These are phyloP conservation scores for Pseudogymnoascus sp. DNA, from an alignment of 2,329 filamentous ascomycete species.

Conservation along the genomic window DNA sequence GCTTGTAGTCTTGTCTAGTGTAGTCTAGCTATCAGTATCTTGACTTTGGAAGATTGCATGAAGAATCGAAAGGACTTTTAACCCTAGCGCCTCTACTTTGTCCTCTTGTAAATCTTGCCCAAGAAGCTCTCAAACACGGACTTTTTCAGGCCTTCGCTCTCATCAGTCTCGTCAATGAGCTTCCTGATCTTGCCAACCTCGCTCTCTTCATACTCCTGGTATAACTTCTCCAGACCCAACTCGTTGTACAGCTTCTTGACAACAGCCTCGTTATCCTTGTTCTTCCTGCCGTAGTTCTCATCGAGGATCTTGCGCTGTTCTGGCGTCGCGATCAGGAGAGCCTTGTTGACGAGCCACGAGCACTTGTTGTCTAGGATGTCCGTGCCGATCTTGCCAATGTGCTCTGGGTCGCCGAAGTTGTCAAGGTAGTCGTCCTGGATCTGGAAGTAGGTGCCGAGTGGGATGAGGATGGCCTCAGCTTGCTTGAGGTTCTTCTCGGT, in stretches of 20 bases:
- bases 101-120: conserved; percentile 96
- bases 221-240: conserved; percentile 74
- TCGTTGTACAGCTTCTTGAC: conserved; percentile 89
- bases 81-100: conserved; percentile 59
- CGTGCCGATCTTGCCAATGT: conserved; percentile 97
- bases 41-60: not conserved
- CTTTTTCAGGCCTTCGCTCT: conserved; percentile 84
- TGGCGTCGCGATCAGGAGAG: conserved; percentile 69
- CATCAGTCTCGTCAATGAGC: conserved; percentile 75
- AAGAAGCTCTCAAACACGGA: conserved; percentile 84
- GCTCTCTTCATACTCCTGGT: conserved; percentile 85
- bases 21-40: not conserved
- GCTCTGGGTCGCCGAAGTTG: conserved; percentile 86
- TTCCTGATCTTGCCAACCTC: conserved; percentile 68
- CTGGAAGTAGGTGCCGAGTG: conserved; percentile 98
- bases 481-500: conserved; percentile 84
- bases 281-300: conserved; percentile 90
- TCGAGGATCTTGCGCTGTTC: conserved; percentile 86
- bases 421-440: conserved; percentile 98
- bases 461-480: conserved; percentile 86
- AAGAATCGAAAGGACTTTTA: not conserved
- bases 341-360: conserved; percentile 96
- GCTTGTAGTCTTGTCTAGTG: not conserved
- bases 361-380: conserved; percentile 99
- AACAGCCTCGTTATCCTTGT: conserved; percentile 71